phyloP scores from a whole-genome alignment of 164 flowering plant species.

The Houttuynia cordata region DNA sequence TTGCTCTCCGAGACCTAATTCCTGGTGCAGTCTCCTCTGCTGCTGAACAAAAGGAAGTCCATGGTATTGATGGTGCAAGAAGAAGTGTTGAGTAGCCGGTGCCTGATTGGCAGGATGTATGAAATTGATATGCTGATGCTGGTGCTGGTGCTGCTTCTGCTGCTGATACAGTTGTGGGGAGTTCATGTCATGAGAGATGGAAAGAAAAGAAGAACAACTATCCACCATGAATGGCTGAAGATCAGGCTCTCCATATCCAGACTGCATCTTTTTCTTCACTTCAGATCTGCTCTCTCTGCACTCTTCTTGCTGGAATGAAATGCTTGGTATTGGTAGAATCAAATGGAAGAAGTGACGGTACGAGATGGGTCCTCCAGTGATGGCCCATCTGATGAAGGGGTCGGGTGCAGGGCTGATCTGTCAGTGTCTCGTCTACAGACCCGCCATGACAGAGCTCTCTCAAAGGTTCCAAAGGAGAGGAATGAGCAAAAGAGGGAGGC shows the following conservation, averaged over 20 bases:
- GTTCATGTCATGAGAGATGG: conserved; percentile 8
- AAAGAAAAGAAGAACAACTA: conserved; percentile 9
- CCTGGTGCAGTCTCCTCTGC: conserved; percentile 8
- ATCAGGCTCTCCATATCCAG: conserved; percentile 13
- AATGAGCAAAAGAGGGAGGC: no score
- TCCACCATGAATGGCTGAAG: conserved; percentile 16
- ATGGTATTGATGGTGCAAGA: conserved; percentile 15
- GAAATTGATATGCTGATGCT: conserved; percentile 4
- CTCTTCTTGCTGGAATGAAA: no score
- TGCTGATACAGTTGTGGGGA: conserved; percentile 3
- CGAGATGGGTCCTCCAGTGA: no score
- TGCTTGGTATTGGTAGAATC: no score
- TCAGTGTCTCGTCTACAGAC: no score
- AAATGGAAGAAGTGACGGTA: no score
- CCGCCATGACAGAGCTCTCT: no score
- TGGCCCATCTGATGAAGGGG: no score
- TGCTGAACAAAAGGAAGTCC: conserved; percentile 1
- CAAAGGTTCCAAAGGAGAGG: no score
- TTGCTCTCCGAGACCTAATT: background rate
- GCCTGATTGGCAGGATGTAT: background rate
- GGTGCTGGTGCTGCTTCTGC: conserved; percentile 6
- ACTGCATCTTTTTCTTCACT: conserved; percentile 16
- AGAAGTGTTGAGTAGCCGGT: conserved; percentile 17
- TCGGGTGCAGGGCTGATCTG: no score
- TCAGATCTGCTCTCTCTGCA: background rate